Evolutionary conservation across 192 early-diverging fungal species (phyloP), one percentile per base, ranked within the genome.

Genomic region (Backusella australiensis): DNA sequence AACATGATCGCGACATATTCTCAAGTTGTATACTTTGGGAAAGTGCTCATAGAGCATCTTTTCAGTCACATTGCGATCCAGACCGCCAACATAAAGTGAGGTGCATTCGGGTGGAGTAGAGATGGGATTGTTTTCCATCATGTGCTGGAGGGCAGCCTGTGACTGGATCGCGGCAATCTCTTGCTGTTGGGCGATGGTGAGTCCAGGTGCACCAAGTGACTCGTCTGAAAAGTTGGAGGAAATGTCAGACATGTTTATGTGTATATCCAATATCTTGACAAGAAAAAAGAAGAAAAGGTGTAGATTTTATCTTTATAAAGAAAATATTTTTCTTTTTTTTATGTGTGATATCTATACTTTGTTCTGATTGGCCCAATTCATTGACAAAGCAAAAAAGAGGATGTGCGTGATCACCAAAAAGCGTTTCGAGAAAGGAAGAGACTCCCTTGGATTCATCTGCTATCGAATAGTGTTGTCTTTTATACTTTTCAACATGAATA

Each of bases 1-100:
- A 69, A 96, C 90, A 44, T 93, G 90, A 79, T 97, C 96, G 76
- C 96, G 90, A 87, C 94, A 96, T 56, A 97, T 92, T 73, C 94
- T 94, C 70, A 96, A 94, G 76, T 90, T 93, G 69, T 94, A 89
- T 77, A 96, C 93, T 39, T 94, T 91, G 44, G 91, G 91, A 86
- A 97, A 97, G 71, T 95, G 86, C 80, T 97, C 93, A 71, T 90
- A 94, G 46, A 97, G 86, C 80, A 90, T 88, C 23, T 94, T 91
- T 85, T 97, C 96, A 56, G 93, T 93, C 73, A 97, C 95, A 71
- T 88, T 86, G 72, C 90, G 89, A 79, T 95, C 94, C 29, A 96
- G 89, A 84, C 96, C 95, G 67, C 95, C 95, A 67, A 97, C 95
- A 83, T 97, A 97, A 56, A 97, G 88, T 38, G 89, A 86, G 42